These are phyloP conservation scores for Rhodotorula toruloides DNA, from an alignment of 768 basidiomycete genomes.

Conservation along the genomic window DNA sequence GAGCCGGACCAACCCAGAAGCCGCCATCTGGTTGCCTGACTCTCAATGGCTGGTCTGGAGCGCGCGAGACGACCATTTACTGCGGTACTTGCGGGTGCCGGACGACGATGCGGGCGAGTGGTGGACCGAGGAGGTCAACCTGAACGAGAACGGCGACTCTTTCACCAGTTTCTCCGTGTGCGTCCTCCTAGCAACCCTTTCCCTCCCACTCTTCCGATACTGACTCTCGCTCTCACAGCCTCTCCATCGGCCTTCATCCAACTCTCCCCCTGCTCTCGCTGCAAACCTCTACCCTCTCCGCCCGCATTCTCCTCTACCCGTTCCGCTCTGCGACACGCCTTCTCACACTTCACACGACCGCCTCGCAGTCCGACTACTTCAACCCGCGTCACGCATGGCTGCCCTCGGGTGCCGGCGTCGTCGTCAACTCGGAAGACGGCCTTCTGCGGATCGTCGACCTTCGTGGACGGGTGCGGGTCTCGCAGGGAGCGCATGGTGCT, in stretches of 20 bases:
- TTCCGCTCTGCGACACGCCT: conserved; percentile 39
- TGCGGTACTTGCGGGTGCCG: conserved; percentile 41
- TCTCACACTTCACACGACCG: conserved; percentile 35
- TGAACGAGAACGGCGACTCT: conserved; percentile 43
- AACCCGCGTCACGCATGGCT: conserved; percentile 43
- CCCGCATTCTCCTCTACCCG: conserved; percentile 43
- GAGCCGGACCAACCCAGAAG: conserved; percentile 42
- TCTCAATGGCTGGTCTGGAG: conserved; percentile 26
- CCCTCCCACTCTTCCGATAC: no score
- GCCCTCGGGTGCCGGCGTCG: conserved; percentile 34
- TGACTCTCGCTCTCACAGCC: neutral
- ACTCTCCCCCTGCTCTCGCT: conserved; percentile 35
- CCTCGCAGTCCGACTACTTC: conserved; percentile 40
- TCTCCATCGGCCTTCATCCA: conserved; percentile 37
- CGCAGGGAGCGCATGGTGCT: conserved; percentile 34
- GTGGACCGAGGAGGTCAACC: conserved; percentile 28
- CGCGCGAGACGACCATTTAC: conserved; percentile 41
- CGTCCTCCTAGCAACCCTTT: neutral
- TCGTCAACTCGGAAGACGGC: conserved; percentile 45
- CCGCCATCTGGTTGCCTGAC: conserved; percentile 38
- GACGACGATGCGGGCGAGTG: neutral
- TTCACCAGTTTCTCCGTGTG: conserved; percentile 41
- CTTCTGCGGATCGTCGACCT: conserved; percentile 40
- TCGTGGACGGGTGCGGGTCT: conserved; percentile 11
- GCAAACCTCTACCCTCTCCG: conserved; percentile 38